A percentile compares a stretch with the other conserved stretches of the same genome.
Conservation (phyloP, 108 stramenopile species). For the Skeletonema potamos region DNA sequence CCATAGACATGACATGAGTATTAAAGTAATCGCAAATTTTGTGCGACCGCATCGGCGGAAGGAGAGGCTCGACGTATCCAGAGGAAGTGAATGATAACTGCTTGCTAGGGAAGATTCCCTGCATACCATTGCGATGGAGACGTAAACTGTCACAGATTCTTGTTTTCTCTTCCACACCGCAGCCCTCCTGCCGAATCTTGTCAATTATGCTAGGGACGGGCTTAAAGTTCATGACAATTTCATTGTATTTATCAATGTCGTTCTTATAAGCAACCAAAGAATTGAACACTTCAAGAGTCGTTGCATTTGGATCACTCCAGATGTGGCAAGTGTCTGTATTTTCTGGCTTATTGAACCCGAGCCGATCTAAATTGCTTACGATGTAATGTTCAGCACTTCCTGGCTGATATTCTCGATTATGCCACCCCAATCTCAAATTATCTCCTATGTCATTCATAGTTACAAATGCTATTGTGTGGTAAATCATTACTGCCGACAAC, state of each 20-base stretch:
- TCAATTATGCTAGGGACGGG: not conserved
- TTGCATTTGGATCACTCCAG: not conserved
- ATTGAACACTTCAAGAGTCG: not conserved
- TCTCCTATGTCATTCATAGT: too few species aligned
- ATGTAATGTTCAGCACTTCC: conserved; percentile 8
- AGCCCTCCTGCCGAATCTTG: not conserved
- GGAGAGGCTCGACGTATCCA: conserved; percentile 49
- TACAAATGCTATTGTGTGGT: too few species aligned
- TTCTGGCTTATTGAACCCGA: conserved; percentile 7
- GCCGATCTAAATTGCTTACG: conserved; percentile 12
- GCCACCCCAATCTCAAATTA: not conserved
- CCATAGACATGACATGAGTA: conserved; percentile 18
- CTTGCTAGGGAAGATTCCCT: conserved; percentile 15
- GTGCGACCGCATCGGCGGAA: conserved; percentile 45
- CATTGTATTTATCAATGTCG: conserved; percentile 17
- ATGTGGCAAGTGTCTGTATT: conserved; percentile 10
- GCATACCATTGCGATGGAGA: conserved; percentile 13
- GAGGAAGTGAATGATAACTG: conserved; percentile 29
- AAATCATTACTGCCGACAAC: too few species aligned
- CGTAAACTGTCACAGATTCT: conserved; percentile 11
- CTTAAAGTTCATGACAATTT: conserved; percentile 9
- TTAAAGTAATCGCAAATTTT: conserved; percentile 14
- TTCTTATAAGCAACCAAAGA: not conserved
- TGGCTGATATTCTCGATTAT: not conserved
- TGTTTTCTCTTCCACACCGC: not conserved